phyloP scores from a whole-genome alignment of 208 protist species.

The Crithidia mellificae region DNA sequence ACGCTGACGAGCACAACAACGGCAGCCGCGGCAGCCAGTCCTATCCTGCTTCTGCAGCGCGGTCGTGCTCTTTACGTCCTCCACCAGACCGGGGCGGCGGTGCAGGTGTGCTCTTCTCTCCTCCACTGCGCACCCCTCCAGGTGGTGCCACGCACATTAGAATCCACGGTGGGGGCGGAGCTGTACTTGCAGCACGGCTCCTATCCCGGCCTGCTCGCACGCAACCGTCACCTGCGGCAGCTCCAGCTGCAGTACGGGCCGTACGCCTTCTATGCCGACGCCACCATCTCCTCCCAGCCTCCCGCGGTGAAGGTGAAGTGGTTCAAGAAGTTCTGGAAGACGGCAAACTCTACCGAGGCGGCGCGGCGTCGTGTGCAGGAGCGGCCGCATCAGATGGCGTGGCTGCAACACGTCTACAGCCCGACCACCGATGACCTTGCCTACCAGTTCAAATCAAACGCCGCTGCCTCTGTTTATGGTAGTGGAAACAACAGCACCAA shows the following conservation, averaged over 20 bases:
- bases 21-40: constrained; percentile 5
- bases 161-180: background rate
- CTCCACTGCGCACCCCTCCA: constrained; percentile 25
- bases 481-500: background rate
- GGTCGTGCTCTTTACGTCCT: constrained; percentile 31
- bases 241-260: constrained; percentile 32
- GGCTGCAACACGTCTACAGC: constrained; percentile 22
- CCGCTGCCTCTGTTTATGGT: background rate
- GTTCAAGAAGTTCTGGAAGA: constrained; percentile 31
- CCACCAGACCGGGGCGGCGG: constrained; percentile 34
- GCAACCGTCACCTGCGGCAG: constrained; percentile 7
- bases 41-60: constrained; percentile 46
- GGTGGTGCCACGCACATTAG: background rate
- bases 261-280: constrained; percentile 4
- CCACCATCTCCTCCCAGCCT: constrained; percentile 4
- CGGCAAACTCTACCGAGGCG: constrained; percentile 13
- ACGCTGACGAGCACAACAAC: too few relatives aligned
- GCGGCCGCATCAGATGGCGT: constrained; percentile 19
- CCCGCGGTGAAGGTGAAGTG: constrained; percentile 22
- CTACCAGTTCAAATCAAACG: constrained; percentile 16
- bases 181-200: constrained; percentile 26
- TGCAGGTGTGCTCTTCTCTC: constrained; percentile 37
- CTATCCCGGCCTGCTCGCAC: constrained; percentile 18
- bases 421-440: constrained; percentile 14
- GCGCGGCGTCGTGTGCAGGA: constrained; percentile 22